Evolutionary conservation across 345 rosid species (phyloP).

Genomic region (Salix viminalis): DNA sequence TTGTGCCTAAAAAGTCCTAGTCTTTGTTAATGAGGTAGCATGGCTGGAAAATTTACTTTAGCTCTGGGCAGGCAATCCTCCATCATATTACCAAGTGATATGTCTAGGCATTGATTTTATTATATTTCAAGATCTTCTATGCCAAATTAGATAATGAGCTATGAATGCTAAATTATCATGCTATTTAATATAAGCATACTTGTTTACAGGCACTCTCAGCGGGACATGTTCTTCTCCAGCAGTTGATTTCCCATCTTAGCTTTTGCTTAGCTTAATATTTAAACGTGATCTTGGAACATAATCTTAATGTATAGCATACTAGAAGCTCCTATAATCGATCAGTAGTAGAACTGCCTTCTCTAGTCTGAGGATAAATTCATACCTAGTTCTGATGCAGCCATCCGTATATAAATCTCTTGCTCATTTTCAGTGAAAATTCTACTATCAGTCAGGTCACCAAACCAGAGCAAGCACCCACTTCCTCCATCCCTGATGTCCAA

Average conservation of each 20-base stretch:
- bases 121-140: neutral
- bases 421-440: neutral
- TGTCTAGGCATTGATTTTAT: neutral
- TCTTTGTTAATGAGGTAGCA: too few relatives aligned
- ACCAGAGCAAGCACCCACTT: slow-evolving; percentile 2
- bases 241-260: neutral
- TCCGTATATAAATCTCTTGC: slow-evolving; percentile 1
- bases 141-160: neutral
- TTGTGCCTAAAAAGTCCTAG: too few relatives aligned
- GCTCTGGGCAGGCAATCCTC: neutral
- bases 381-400: neutral
- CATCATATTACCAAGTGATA: neutral
- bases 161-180: neutral
- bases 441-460: slow-evolving; percentile 4
- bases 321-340: too few relatives aligned
- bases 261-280: neutral
- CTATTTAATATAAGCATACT: neutral
- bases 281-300: too few relatives aligned
- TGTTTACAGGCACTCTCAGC: too few relatives aligned
- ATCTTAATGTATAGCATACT: too few relatives aligned
- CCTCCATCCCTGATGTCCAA: too few relatives aligned
- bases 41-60: neutral
- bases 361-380: neutral
- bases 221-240: neutral
- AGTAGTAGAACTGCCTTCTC: neutral